Evolutionary conservation across 371 early-diverging fungal genomes (phyloP).

Genomic region (Mucor ambiguus): DNA sequence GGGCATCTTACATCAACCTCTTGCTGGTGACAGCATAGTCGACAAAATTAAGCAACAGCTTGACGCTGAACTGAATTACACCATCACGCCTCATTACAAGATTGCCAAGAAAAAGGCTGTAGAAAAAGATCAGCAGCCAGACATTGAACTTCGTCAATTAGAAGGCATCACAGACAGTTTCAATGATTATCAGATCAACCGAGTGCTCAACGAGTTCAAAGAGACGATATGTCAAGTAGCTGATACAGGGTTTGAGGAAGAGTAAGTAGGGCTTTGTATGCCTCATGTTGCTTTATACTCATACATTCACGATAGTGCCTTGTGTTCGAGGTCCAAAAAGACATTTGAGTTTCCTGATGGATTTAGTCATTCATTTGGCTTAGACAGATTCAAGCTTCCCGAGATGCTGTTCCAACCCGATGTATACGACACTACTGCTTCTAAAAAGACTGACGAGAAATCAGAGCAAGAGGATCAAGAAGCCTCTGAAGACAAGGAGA

Average conservation of each 20-base stretch:
- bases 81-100: constrained; percentile 80
- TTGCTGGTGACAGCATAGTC: constrained; percentile 86
- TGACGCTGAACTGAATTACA: constrained; percentile 54
- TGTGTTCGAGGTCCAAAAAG: constrained; percentile 67
- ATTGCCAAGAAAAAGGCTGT: constrained; percentile 76
- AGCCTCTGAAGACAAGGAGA: background rate
- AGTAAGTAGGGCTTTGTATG: constrained; percentile 40
- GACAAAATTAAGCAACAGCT: constrained; percentile 73
- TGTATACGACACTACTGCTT: background rate
- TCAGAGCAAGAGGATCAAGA: background rate
- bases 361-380: constrained; percentile 81
- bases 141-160: constrained; percentile 54
- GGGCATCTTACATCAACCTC: constrained; percentile 73
- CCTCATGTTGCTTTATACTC: background rate
- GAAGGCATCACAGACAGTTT: constrained; percentile 67
- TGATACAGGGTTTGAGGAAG: constrained; percentile 68
- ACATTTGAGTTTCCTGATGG: constrained; percentile 96
- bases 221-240: constrained; percentile 90
- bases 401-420: constrained; percentile 78
- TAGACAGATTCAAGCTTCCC: constrained; percentile 78
- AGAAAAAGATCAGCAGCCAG: constrained; percentile 69
- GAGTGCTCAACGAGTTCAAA: constrained; percentile 86
- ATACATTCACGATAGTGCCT: constrained; percentile 32
- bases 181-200: constrained; percentile 65
- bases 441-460: background rate